phyloP scores from a whole-genome alignment of 208 protist genomes.

The Herpetomonas samuelpessoai region DNA sequence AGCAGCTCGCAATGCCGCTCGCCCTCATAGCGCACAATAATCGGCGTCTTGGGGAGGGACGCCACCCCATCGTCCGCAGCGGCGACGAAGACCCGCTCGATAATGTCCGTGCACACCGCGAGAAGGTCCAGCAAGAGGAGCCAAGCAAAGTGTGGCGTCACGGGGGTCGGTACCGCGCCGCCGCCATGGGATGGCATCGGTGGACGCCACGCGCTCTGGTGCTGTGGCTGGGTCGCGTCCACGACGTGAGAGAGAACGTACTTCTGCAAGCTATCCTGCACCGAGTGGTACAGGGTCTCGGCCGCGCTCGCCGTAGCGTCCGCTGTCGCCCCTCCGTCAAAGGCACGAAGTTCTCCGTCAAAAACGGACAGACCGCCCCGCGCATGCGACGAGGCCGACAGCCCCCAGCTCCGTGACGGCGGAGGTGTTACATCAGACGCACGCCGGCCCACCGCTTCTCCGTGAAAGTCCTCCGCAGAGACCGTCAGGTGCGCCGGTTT shows the following conservation, averaged over 20 bases:
- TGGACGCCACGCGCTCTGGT: neutral
- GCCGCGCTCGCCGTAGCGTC: slow-evolving; percentile 25
- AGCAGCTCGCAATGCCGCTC: slow-evolving; percentile 45
- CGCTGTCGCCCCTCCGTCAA: slow-evolving; percentile 18
- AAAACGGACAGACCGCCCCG: slow-evolving; percentile 22
- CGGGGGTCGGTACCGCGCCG: slow-evolving; percentile 13
- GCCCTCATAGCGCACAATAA: slow-evolving; percentile 69
- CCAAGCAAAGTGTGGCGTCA: slow-evolving; percentile 56
- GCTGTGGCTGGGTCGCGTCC: slow-evolving; percentile 4
- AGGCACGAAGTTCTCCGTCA: slow-evolving; percentile 44
- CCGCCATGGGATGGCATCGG: neutral
- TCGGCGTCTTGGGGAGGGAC: slow-evolving; percentile 16
- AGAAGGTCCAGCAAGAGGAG: slow-evolving; percentile 64
- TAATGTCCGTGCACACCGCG: slow-evolving; percentile 51
- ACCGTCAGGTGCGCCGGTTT: slow-evolving; percentile 41
- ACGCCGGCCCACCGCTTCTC: neutral
- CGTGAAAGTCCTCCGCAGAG: slow-evolving; percentile 37
- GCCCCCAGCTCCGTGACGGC: too few relatives aligned
- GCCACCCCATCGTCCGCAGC: slow-evolving; percentile 8
- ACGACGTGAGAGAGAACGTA: slow-evolving; percentile 69
- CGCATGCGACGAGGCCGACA: neutral
- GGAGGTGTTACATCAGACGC: too few relatives aligned
- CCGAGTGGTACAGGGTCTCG: slow-evolving; percentile 43
- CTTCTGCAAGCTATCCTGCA: slow-evolving; percentile 47
- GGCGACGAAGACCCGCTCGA: slow-evolving; percentile 23